Evolutionary conservation across 495 filamentous ascomycete species (phyloP).

Genomic region (Penicillium angulare): DNA sequence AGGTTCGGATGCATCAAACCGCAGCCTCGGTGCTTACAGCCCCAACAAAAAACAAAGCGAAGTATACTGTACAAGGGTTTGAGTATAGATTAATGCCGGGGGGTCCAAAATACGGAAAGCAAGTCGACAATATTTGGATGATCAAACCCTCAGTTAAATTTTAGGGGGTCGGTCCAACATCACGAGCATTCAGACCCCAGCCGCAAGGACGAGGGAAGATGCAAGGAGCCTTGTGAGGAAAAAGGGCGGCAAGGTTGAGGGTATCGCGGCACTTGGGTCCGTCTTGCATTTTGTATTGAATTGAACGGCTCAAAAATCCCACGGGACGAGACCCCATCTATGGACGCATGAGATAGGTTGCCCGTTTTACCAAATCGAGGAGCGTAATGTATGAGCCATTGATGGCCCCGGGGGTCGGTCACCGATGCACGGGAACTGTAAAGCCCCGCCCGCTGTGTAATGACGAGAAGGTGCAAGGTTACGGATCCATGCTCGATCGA

Average conservation of each 20-base stretch:
- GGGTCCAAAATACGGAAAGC: not conserved
- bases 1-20: not conserved
- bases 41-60: not conserved
- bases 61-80: not conserved
- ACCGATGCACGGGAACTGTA: conserved; percentile 9
- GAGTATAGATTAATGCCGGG: not conserved
- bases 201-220: conserved; percentile 21
- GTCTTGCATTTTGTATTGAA: not conserved
- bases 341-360: conserved; percentile 22
- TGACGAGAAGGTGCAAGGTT: conserved; percentile 10
- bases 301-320: conserved; percentile 2
- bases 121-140: not conserved
- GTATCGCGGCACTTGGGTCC: not conserved
- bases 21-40: not conserved
- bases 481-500: conserved; percentile 2
- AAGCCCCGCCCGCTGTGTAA: conserved; percentile 23
- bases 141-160: not conserved
- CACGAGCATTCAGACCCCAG: conserved; percentile 4
- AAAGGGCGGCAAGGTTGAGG: conserved; percentile 5
- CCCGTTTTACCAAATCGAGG: not conserved
- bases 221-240: conserved; percentile 27
- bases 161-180: not conserved
- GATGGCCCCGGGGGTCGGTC: not conserved
- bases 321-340: not conserved
- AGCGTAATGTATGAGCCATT: not conserved